Evolutionary conservation across 345 rosid genomes (phyloP).

Genomic region (Acer yangbiense): DNA sequence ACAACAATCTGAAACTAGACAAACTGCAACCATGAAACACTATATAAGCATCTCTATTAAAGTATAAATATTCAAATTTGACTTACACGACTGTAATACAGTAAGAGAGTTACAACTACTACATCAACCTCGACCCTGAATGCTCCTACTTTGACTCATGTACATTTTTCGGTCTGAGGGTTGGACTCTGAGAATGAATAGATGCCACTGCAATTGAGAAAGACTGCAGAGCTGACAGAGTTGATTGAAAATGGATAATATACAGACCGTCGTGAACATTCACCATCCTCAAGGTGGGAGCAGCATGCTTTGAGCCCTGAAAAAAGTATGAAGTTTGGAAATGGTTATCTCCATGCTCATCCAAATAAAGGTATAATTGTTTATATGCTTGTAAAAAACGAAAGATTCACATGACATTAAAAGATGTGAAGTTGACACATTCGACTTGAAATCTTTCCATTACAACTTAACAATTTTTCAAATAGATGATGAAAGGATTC

Average conservation of each 20-base stretch:
- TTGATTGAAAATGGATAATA: conserved; percentile 64
- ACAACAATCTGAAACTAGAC: conserved; percentile 24
- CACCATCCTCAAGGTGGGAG: conserved; percentile 66
- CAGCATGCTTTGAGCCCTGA: conserved; percentile 60
- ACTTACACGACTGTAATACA: conserved; percentile 28
- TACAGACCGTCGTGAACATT: conserved; percentile 71
- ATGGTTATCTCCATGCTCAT: conserved; percentile 14
- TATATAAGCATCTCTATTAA: conserved; percentile 22
- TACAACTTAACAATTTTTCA: background rate
- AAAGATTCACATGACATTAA: background rate
- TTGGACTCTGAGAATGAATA: conserved; percentile 66
- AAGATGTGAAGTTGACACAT: background rate
- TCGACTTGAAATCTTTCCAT: too few relatives aligned
- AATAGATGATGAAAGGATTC: background rate
- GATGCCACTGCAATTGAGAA: conserved; percentile 81
- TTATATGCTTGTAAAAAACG: background rate
- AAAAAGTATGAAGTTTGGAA: conserved; percentile 29
- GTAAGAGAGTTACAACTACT: conserved; percentile 33
- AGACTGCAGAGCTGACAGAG: conserved; percentile 77
- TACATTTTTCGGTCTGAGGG: conserved; percentile 51
- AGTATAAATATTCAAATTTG: conserved; percentile 31
- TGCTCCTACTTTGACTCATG: conserved; percentile 36
- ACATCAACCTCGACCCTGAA: conserved; percentile 26
- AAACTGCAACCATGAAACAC: conserved; percentile 17
- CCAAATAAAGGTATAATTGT: conserved; percentile 8